A percentile compares a stretch with the other conserved stretches of the same genome.
These are phyloP conservation scores for Wickerhamiella galacta DNA, from an alignment of 805 yeast species.

Conservation along the genomic window DNA sequence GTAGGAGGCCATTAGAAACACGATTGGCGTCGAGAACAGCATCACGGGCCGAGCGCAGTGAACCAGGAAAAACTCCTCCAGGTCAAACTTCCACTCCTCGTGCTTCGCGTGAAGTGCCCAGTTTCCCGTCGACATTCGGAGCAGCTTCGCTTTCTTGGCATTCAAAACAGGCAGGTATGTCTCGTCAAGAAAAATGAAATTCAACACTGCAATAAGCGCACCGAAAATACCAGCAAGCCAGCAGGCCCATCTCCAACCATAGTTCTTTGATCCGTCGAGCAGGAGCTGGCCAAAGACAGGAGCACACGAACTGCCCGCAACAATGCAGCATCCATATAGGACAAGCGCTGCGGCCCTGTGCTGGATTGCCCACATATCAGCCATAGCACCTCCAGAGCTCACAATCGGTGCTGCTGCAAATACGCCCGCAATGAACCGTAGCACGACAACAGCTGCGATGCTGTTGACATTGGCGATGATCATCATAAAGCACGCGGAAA, in stretches of 20 bases:
- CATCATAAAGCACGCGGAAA: constrained; percentile 30
- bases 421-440: constrained; percentile 43
- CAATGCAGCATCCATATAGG: constrained; percentile 33
- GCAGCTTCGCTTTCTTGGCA: constrained; percentile 42
- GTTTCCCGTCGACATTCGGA: constrained; percentile 66
- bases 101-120: constrained; percentile 78
- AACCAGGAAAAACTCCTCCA: constrained; percentile 51
- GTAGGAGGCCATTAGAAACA: constrained; percentile 26
- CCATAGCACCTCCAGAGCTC: constrained; percentile 44
- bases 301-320: constrained; percentile 28
- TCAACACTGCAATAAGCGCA: constrained; percentile 21
- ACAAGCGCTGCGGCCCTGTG: constrained; percentile 38
- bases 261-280: constrained; percentile 23
- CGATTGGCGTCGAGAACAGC: constrained; percentile 40
- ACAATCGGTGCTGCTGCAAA: constrained; percentile 48
- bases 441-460: constrained; percentile 22
- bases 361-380: constrained; percentile 38
- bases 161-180: constrained; percentile 31
- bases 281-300: constrained; percentile 29
- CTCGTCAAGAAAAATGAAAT: constrained; percentile 25
- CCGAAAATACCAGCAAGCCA: constrained; percentile 34
- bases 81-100: constrained; percentile 61
- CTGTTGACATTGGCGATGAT: constrained; percentile 27
- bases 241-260: constrained; percentile 43
- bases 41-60: constrained; percentile 69